Base-by-base conservation (phyloP, 2,329 filamentous ascomycete species). In the Ophiocordyceps camponoti-leonardi region DNA sequence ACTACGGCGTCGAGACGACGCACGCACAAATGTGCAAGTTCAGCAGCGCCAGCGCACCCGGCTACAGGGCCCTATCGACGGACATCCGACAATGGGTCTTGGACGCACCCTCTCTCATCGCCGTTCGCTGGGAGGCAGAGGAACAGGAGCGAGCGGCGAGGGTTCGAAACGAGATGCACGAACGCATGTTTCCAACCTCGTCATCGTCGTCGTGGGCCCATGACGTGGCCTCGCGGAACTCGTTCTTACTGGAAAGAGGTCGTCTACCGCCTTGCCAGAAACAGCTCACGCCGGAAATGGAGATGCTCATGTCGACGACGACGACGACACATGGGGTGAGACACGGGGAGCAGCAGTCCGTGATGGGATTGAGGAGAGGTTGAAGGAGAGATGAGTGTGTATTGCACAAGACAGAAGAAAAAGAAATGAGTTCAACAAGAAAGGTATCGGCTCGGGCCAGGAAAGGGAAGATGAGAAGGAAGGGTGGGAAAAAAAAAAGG, bases 21-120 rank as follows among this genome's bases (percentile, higher is more conserved):
- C 81, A 85, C 55, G 77, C 75, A 1, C 67, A 70, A 41, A 84
- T 86, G 77, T 83, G 79, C 66, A 85, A 84, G 55, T 86, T 84
- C 48, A 70, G 76, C 20, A 72, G 71, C 49, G 67, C 70, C 43
- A 73, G 68, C 49, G 72, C 82, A 0, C 79, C 82, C 0, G 83
- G 83, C 0, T 88, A 79, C 55, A 58, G 66, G 6, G 71, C 65
- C 12, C 58, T 77, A 14, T 64, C 69, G 2, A 67, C 63, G 2
- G 64, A 70, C 13, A 62, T 77, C 10, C 60, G 62, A 4, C 65
- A 72, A 42, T 77, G 73, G 72, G 61, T 69, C 11, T 58, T 61
- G 1, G 71, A 75, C 43, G 75, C 78, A 0, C 73, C 73, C 1
- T 56, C 62, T 2, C 64, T 73, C 8, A 74, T 82, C 42, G 53